Percentiles rank a stretch among this genome's conserved stretches.
Conservation (phyloP, 2,329 filamentous ascomycete genomes). For the Aspergillus hiratsukae region DNA sequence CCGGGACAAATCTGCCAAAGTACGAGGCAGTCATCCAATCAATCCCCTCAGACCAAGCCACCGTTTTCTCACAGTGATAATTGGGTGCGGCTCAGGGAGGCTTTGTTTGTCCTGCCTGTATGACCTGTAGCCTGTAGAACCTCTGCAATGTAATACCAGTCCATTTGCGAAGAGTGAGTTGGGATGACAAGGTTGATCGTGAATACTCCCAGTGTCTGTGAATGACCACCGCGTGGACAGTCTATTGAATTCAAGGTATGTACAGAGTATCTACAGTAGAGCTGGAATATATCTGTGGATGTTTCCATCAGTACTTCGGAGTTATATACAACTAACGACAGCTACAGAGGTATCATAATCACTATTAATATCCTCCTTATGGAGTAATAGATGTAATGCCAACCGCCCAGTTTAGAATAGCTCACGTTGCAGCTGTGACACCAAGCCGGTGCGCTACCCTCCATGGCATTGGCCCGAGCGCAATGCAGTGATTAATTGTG, state of each 20-base stretch:
- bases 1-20: not conserved
- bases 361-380: not conserved
- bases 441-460: not conserved
- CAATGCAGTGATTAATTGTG: not conserved
- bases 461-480: not conserved
- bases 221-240: not conserved
- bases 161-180: not conserved
- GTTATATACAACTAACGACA: not conserved
- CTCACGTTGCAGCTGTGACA: not conserved
- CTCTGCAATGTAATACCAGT: not conserved
- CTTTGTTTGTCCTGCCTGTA: slow-evolving; percentile 7
- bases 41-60: not conserved
- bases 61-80: slow-evolving; percentile 6
- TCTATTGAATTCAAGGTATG: not conserved
- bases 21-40: not conserved
- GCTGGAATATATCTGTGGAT: no score
- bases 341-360: not conserved
- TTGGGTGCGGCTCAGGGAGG: slow-evolving; percentile 20
- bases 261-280: no score
- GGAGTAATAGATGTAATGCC: not conserved
- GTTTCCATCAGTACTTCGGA: no score
- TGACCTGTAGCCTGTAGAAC: not conserved
- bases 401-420: not conserved
- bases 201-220: not conserved
- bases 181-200: not conserved